Evolutionary conservation across 2,329 filamentous ascomycete genomes (phyloP).

Genomic region (Grosmannia huntii): DNA sequence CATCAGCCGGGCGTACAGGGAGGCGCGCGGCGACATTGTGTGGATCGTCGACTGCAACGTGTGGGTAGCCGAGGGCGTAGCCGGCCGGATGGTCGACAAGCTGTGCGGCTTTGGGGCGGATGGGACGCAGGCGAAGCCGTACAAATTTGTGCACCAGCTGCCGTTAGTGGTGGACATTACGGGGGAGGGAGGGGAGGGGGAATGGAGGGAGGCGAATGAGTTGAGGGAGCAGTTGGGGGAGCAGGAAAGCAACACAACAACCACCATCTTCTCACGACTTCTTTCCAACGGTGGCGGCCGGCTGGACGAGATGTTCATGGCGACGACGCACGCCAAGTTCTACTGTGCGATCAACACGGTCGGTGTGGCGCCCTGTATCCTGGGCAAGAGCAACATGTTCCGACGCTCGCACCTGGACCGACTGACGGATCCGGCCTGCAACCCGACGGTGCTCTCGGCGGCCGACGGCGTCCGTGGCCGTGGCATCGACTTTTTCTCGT

Average conservation of each 20-base stretch:
- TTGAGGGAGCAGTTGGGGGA: background rate
- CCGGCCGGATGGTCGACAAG: conserved; percentile 80
- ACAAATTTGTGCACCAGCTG: conserved; percentile 92
- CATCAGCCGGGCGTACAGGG: conserved; percentile 83
- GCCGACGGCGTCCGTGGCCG: conserved; percentile 32
- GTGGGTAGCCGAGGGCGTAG: conserved; percentile 70
- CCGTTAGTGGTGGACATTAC: conserved; percentile 71
- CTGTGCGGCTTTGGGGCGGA: conserved; percentile 51
- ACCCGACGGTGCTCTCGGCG: conserved; percentile 25
- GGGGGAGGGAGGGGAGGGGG: background rate
- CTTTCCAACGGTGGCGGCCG: conserved; percentile 54
- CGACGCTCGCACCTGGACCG: conserved; percentile 77
- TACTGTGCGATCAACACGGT: conserved; percentile 96
- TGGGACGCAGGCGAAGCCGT: conserved; percentile 31
- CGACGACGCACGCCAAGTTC: conserved; percentile 90
- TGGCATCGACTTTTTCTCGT: conserved; percentile 86
- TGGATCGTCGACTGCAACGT: conserved; percentile 97
- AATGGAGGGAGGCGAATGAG: conserved; percentile 19
- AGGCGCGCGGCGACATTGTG: conserved; percentile 75
- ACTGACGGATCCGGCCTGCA: conserved; percentile 41
- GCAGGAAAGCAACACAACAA: background rate
- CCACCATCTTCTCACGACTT: background rate
- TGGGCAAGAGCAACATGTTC: conserved; percentile 99
- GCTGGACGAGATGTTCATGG: conserved; percentile 89
- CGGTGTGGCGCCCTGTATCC: conserved; percentile 77